Evolutionary conservation across 1,284 basidiomycete genomes (phyloP), one percentile per base, ranked within the genome.

Genomic region (Ganoderma boninense): DNA sequence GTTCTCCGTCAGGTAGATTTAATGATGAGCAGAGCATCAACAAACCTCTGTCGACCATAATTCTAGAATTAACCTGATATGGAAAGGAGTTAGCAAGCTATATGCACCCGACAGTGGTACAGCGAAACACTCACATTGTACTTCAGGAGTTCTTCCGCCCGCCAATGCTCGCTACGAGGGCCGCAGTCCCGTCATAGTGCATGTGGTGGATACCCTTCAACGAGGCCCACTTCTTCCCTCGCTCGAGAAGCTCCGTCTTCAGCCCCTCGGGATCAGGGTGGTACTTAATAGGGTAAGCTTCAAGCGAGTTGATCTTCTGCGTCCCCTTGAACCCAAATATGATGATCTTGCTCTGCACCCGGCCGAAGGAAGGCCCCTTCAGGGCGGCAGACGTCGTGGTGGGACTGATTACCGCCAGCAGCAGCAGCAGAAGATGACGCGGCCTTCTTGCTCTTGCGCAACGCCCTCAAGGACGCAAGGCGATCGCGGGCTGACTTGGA

Each of bases 21-120:
- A 77, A 72, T 8, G 10, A 14, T 60, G n/a, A 16, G 4, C 5
- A n/a, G 20, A 54, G 14, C 18, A 14, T 38, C 32, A 32, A 56
- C 67, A 70, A 71, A 84, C 85, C 81, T 73, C 86, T 78, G 73
- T 90, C 88, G 56, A 90, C 78, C 86, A 90, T 89, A 59, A 89
- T 84, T 20, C 88, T 74, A 20, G 78, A 78, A 49, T 77, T 74
- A 13, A 79, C 72, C 78, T 79, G 46, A 3, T 35, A 13, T 23
- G n/a, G 4, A 38, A 11, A 11, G 4, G 38, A 18, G 7, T 32
- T 40, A 49, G 46, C 4, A 23, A 20, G 4, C 32, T 18, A 7
- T 0, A 11, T 16, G n/a, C 56, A 20, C 52, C 35, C 11, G 7
- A 10, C 18, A 4, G 32, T 1, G 54, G 16, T 18, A 2, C 54